phyloP scores from a whole-genome alignment of 768 basidiomycete species.

The Trametes punicea region DNA sequence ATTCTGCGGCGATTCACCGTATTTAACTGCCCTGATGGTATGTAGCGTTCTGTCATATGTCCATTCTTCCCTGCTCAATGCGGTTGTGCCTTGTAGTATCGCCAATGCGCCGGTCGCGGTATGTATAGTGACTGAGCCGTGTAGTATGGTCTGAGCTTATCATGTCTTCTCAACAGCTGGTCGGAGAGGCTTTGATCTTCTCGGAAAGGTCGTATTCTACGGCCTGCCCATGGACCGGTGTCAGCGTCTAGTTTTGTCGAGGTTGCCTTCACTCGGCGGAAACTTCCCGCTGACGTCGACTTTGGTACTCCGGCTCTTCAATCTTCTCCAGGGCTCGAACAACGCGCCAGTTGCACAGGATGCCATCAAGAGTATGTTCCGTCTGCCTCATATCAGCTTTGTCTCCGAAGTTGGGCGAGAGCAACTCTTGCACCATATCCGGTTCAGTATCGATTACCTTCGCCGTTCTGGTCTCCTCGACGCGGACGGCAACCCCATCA shows the following conservation, averaged over 20 bases:
- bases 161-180: conserved; percentile 40
- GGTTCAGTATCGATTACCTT: conserved; percentile 72
- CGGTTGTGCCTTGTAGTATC: conserved; percentile 42
- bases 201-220: conserved; percentile 73
- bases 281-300: conserved; percentile 68
- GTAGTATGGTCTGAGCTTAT: background rate
- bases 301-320: conserved; percentile 60
- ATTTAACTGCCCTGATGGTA: conserved; percentile 57
- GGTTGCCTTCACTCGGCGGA: conserved; percentile 56
- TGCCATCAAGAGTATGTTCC: conserved; percentile 50
- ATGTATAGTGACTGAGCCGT: background rate
- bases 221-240: conserved; percentile 62
- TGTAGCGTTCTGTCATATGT: conserved; percentile 14
- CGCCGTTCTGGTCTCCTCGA: conserved; percentile 54
- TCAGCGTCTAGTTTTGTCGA: conserved; percentile 61
- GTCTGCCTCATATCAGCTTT: conserved; percentile 58
- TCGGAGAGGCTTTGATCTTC: conserved; percentile 64
- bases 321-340: conserved; percentile 59
- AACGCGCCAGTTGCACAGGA: conserved; percentile 45
- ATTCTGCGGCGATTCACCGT: conserved; percentile 62
- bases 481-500: conserved; percentile 51
- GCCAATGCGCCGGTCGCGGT: conserved; percentile 66
- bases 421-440: conserved; percentile 61
- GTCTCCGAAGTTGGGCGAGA: conserved; percentile 50
- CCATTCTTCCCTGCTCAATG: conserved; percentile 1